These are phyloP conservation scores for Silene latifolia DNA, from an alignment of 148 eudicot genomes.

Conservation along the genomic window DNA sequence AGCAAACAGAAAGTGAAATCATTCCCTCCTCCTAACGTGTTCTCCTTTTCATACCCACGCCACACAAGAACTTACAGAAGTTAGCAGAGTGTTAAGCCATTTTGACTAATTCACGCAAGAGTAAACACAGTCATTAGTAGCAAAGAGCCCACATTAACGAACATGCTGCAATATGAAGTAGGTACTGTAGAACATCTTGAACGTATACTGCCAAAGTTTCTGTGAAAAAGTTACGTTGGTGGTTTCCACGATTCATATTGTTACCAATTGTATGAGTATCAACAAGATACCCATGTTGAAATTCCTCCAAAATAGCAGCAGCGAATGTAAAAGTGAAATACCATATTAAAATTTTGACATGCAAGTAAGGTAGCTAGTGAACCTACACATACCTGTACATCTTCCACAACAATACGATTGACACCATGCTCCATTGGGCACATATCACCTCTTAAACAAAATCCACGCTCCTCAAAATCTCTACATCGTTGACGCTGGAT, in stretches of 20 bases:
- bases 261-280: too few species aligned
- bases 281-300: too few species aligned
- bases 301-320: too few species aligned
- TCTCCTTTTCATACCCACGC: background rate
- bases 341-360: background rate
- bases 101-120: too few species aligned
- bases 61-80: too few species aligned
- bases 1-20: background rate
- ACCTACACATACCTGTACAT: slow-evolving; percentile 70
- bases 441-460: slow-evolving; percentile 95
- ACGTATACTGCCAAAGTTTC: too few species aligned
- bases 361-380: background rate
- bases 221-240: too few species aligned
- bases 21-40: background rate
- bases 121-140: background rate
- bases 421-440: slow-evolving; percentile 99
- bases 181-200: too few species aligned
- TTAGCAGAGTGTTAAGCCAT: too few species aligned
- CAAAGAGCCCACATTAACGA: too few species aligned
- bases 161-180: background rate
- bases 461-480: slow-evolving; percentile 97
- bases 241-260: too few species aligned
- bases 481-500: slow-evolving; percentile 78
- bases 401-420: slow-evolving; percentile 89
- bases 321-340: background rate